Base-by-base conservation (phyloP, 805 yeast species). In the Lachancea mirantina region DNA sequence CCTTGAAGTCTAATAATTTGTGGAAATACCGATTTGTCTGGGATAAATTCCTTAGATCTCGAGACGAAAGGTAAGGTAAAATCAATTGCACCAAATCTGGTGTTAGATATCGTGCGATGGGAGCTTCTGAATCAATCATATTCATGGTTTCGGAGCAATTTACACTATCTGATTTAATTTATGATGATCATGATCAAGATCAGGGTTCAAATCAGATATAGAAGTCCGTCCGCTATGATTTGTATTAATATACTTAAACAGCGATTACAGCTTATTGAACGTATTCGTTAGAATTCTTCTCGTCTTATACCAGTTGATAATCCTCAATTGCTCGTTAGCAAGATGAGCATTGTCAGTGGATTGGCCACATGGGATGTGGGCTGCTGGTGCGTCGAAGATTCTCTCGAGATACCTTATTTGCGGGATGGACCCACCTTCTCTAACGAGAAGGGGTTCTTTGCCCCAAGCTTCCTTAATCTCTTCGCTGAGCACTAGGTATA, bases 361-460 rank as follows among this genome's bases (percentile, higher is more conserved):
- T 61, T 89, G 98, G 0, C 97, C 98, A 51, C 96, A 85, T 2
- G 98, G 97, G 20, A 92, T 73, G 57, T 92, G 97, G 1, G 89
- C 94, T 2, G 96, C 97, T 16, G 84, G 84, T 3, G 97, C 95
- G 32, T 68, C 58, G 44, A 89, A 83, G 8, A 71, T 64, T 55
- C 83, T 83, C 48, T 89, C 98, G 43, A 89, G 61, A 39, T 80
- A 81, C 41, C 96, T 62, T 6, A 92, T 77, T 8, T 89, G 79
- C 2, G 98, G 96, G 54, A 89, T 87, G 0, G 96, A 84, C 0
- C 98, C 98, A 40, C 98, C 98, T 62, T 92, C 98, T 43, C 97
- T 73, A 19, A 92, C 84, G 39, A 77, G 79, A 25, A 89, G 61
- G 2, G 97, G 96, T 34, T 82, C 84, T 8, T 66, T 61, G 0